phyloP scores from a whole-genome alignment of 192 early-diverging fungal species.

The Coemansia sp. region DNA sequence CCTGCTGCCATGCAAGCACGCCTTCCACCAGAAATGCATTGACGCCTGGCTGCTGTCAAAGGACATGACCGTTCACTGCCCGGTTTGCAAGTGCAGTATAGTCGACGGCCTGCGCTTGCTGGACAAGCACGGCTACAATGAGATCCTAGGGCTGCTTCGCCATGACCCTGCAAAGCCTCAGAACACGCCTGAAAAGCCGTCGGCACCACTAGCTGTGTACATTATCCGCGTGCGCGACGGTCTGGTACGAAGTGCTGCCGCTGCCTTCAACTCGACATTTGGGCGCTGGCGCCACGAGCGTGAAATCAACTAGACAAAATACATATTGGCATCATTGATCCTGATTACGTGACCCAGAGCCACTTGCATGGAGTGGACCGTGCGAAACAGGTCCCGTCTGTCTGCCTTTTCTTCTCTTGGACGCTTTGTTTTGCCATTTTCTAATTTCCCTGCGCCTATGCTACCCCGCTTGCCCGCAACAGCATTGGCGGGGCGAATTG shows the following conservation, averaged over 20 bases:
- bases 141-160: slow-evolving; percentile 16
- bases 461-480: neutral
- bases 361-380: no score
- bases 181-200: neutral
- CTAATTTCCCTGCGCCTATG: neutral
- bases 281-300: slow-evolving; percentile 2
- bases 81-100: slow-evolving; percentile 67
- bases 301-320: neutral
- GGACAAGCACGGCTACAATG: slow-evolving; percentile 33
- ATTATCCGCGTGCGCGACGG: neutral
- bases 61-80: slow-evolving; percentile 67
- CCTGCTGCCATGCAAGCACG: slow-evolving; percentile 69
- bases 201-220: neutral
- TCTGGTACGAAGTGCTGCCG: neutral
- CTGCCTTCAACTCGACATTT: slow-evolving; percentile 1
- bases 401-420: neutral
- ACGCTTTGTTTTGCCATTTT: neutral
- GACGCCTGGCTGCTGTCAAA: slow-evolving; percentile 73
- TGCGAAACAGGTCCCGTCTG: no score
- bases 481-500: neutral
- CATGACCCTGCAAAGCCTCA: neutral
- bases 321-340: neutral
- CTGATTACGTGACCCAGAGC: neutral
- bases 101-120: slow-evolving; percentile 27
- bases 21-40: slow-evolving; percentile 77